phyloP scores from a whole-genome alignment of 2,329 filamentous ascomycete genomes.

The Talaromyces funiculosus region DNA sequence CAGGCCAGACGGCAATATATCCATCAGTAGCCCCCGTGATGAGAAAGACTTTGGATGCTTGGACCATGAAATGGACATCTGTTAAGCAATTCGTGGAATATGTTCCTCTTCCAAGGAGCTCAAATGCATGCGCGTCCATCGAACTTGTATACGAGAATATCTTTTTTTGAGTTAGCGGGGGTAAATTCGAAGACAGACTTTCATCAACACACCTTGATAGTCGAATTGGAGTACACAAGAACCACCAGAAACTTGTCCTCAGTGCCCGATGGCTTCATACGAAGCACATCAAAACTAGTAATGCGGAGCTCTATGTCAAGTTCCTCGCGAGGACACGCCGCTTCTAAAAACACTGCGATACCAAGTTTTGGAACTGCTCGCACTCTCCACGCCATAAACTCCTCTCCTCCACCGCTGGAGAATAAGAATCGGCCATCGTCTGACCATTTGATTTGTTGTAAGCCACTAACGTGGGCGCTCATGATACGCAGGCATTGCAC shows the following conservation, averaged over 20 bases:
- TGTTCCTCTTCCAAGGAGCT: conserved; percentile 47
- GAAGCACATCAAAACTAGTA: conserved; percentile 65
- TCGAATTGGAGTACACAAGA: conserved; percentile 79
- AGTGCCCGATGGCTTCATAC: conserved; percentile 21
- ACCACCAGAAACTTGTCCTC: conserved; percentile 52
- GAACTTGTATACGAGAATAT: conserved; percentile 40
- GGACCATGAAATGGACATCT: conserved; percentile 46
- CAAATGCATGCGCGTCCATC: conserved; percentile 21
- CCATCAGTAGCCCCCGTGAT: conserved; percentile 79
- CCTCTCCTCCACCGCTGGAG: conserved; percentile 80
- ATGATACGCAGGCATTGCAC: conserved; percentile 58
- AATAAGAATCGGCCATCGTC: conserved; percentile 63
- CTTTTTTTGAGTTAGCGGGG: conserved; percentile 31
- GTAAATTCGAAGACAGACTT: too few relatives aligned
- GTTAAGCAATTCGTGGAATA: conserved; percentile 75
- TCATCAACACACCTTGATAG: conserved; percentile 55
- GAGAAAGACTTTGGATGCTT: conserved; percentile 39
- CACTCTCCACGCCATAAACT: conserved; percentile 80
- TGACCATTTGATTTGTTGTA: conserved; percentile 76
- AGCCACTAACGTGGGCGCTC: conserved; percentile 73
- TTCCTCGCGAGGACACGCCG: conserved; percentile 43
- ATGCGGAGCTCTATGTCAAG: conserved; percentile 66
- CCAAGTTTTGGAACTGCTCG: conserved; percentile 49
- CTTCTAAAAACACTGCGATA: conserved; percentile 50
- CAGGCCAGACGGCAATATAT: conserved; percentile 58